Evolutionary conservation across 306 rosid species (phyloP), one percentile per base, ranked within the genome.

Genomic region (Castanea mollissima): DNA sequence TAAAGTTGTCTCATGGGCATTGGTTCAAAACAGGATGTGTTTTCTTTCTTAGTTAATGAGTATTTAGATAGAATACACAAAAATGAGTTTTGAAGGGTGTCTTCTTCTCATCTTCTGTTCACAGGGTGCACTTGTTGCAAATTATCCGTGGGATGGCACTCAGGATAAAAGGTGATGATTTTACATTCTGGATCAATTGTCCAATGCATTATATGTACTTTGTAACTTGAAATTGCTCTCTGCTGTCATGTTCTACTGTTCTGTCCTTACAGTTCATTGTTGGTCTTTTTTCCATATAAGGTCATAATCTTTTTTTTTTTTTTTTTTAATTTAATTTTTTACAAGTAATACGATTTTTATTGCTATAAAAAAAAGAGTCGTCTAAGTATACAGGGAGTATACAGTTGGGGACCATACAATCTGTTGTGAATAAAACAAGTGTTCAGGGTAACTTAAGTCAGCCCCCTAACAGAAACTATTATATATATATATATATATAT

Each of bases 101-200:
- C 46, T 74, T 15, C 62, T 69, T 72, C 75, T 83, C 46, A 71
- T 15, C 62, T 69, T 72, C 75, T 83, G 27, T 71, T 69, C 49
- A 74, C 87, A 95, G 99, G 99, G 97, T 32, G 98, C 98, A 68
- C 93, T 95, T 69, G 99, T 95, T 84, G 99, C 99, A 83, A 95
- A 93, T 87, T 95, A 91, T 85, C 99, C 98, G 34, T 95, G 99
- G 99, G 99, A 95, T 82, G 99, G 97, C 64, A 85, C 93, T 31
- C 83, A 67, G 12, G 91, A 93, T 76, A 88, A 90, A 90, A 92
- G 95, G 99, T 94, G 69, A 46, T 74, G 56, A 79, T 69, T 74
- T 77, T 63, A 51, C 7, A 21, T 68, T 18, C 21, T 35, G 29
- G 38, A 25, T 5, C 21, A 19, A 65, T 67, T n/a, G 52, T 41